Percentiles rank a stretch among this genome's conserved stretches.
These are phyloP conservation scores for Blastobotrys persicus DNA, from an alignment of 1,139 yeast genomes.

Conservation along the genomic window DNA sequence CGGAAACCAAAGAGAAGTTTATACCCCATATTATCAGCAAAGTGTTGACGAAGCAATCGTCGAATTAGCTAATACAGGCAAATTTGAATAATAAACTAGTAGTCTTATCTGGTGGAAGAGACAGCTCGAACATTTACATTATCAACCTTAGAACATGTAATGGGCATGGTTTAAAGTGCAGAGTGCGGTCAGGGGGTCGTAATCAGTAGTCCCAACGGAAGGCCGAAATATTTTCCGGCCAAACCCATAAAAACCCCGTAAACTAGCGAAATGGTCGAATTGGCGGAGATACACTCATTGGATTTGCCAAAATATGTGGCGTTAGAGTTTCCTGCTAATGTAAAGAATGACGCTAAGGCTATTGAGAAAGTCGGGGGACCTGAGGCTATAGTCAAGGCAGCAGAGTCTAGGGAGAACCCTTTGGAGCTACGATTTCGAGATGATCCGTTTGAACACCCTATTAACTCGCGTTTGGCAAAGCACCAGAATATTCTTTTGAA, in stretches of 20 bases:
- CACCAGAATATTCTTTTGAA: conserved; percentile 68
- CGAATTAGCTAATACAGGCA: too few relatives aligned
- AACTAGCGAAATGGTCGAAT: conserved; percentile 13
- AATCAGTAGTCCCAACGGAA: too few relatives aligned
- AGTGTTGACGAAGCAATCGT: neutral
- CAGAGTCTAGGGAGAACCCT: conserved; percentile 40
- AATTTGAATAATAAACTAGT: too few relatives aligned
- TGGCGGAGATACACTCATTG: conserved; percentile 26
- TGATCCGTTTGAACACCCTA: conserved; percentile 81
- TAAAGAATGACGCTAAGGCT: conserved; percentile 62
- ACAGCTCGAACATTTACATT: too few relatives aligned
- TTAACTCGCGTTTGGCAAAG: conserved; percentile 46
- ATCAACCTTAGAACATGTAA: too few relatives aligned
- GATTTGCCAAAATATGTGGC: conserved; percentile 29
- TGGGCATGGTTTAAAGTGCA: too few relatives aligned
- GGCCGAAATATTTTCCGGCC: neutral
- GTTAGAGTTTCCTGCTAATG: conserved; percentile 76
- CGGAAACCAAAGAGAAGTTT: conserved; percentile 4
- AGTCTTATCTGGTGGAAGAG: too few relatives aligned
- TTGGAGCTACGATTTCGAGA: conserved; percentile 65
- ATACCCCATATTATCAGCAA: neutral
- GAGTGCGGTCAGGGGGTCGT: too few relatives aligned
- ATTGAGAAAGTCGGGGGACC: conserved; percentile 76
- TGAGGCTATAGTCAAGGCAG: conserved; percentile 39
- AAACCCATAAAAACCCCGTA: neutral